Conservation (phyloP, 2,329 filamentous ascomycete species). For the Aureobasidium melanogenum region DNA sequence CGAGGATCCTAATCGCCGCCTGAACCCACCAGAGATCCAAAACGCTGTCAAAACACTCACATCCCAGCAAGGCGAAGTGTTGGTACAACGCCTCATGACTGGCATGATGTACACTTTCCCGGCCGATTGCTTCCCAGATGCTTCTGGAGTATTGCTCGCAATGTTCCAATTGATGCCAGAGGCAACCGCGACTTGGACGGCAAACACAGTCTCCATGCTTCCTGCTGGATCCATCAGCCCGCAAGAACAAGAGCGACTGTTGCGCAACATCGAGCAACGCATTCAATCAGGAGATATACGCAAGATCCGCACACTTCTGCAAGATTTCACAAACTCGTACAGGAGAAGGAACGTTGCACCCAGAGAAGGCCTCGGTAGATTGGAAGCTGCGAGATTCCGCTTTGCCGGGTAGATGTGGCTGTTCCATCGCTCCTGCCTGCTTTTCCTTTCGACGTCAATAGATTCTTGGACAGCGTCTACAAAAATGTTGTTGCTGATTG, state of each 20-base stretch:
- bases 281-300: slow-evolving; percentile 61
- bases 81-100: slow-evolving; percentile 83
- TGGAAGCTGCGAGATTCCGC: slow-evolving; percentile 81
- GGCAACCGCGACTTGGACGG: slow-evolving; percentile 73
- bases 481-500: background rate
- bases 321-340: slow-evolving; percentile 96
- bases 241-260: slow-evolving; percentile 69
- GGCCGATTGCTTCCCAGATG: slow-evolving; percentile 88
- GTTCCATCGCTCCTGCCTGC: background rate
- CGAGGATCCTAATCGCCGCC: slow-evolving; percentile 46
- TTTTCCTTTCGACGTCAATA: background rate
- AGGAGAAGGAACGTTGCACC: slow-evolving; percentile 91
- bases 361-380: slow-evolving; percentile 74
- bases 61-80: slow-evolving; percentile 55
- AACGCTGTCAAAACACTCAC: slow-evolving; percentile 66
- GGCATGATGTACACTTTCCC: slow-evolving; percentile 99
- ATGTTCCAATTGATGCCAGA: slow-evolving; percentile 80
- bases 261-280: slow-evolving; percentile 68
- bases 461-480: background rate
- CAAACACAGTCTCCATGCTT: slow-evolving; percentile 72
- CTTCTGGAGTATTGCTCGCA: slow-evolving; percentile 81
- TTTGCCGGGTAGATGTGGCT: slow-evolving; percentile 40
- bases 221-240: slow-evolving; percentile 73
- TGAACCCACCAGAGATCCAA: slow-evolving; percentile 61
- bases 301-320: slow-evolving; percentile 74